Evolutionary conservation across 1,284 basidiomycete genomes (phyloP), one percentile per base, ranked within the genome.

Genomic region (Ganoderma boninense): DNA sequence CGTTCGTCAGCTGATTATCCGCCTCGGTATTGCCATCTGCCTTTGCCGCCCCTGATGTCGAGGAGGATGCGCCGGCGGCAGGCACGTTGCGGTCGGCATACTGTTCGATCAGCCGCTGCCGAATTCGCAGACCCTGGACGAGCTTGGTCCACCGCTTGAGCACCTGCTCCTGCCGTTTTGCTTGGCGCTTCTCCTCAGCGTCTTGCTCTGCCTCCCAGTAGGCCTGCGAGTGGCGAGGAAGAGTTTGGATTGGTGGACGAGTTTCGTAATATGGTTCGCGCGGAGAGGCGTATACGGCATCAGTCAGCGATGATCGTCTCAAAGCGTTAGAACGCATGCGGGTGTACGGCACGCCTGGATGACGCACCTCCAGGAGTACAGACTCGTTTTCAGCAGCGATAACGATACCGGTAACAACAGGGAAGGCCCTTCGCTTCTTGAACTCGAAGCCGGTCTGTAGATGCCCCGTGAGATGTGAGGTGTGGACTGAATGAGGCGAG

Each of bases 361-460:
- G 2, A 64, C 69, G 38, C 78, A 95, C 95, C 84, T 97, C 95
- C 52, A 96, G 82, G n/a, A 98, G 80, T 5, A 86, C 79, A 5
- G 87, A 84, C 79, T 96, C 93, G 75, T 96, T 90, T 80, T 97
- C 95, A 62, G 86, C 84, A 11, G 97, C 95, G 20, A 97, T 87
- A 20, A 99, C 96, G 20, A 99, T 88, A 26, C 97, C 97, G 42
- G 91, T 90, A 62, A 98, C 85, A 73, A 96, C 86, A 5, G 97
- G 97, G 69, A 91, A 90, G 0, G 97, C 97, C 65, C 91, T 87
- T 23, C 95, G 91, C 80, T 97, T 97, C 77, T 92, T 94, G 84
- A 99, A 99, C 81, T 99, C 97, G 80, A 99, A 99, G 16, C 96
- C 94, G 64, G 90, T 95, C 95, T 95, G 59, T 66, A 65, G 42